Base-by-base conservation (phyloP, 495 filamentous ascomycete species). In the Penicillium fimorum region DNA sequence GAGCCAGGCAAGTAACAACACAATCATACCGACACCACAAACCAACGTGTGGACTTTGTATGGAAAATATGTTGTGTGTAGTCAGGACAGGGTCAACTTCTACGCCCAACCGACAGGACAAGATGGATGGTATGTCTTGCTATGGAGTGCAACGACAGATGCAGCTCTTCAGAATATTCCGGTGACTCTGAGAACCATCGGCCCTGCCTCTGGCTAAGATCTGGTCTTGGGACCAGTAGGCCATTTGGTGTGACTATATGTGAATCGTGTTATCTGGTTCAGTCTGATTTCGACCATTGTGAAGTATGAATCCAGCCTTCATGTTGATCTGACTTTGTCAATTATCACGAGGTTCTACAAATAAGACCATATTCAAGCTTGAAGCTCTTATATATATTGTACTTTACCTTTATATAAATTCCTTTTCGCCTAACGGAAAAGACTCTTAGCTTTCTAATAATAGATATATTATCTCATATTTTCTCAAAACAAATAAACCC, bases 81-180 rank as follows among this genome's bases (percentile, higher is more conserved):
- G 48, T 62, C 15, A 55, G 15, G 6, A 40, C 33, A 37, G 35
- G 10, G 35, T 38, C 13, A 53, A 58, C n/a, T 58, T 58, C 25
- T 58, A 58, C 18, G 56, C 49, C n/a, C 35, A 53, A 22, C 20
- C 54, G 25, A 43, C 66, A 15, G 47, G 42, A 18, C 5, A 62
- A 12, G 61, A 62, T 18, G 57, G 56, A 9, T 38, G 66, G 54
- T 75, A 66, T 61, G 40, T 45, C n/a, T 56, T 75, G 35, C 50
- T 61, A 27, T 74, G 67, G 69, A 74, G 73, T 56, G 57, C 56
- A 7, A 66, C 66, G n/a, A 57, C 60, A 22, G 55, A 62, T 6
- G 48, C 56, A n/a, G 43, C 32, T 32, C 51, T 63, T 12, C 65
- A 53, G n/a, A 49, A 57, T 9, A 52, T 68, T 15, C 35, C 63